phyloP scores from a whole-genome alignment of 768 basidiomycete species.

The Suillus discolor region DNA sequence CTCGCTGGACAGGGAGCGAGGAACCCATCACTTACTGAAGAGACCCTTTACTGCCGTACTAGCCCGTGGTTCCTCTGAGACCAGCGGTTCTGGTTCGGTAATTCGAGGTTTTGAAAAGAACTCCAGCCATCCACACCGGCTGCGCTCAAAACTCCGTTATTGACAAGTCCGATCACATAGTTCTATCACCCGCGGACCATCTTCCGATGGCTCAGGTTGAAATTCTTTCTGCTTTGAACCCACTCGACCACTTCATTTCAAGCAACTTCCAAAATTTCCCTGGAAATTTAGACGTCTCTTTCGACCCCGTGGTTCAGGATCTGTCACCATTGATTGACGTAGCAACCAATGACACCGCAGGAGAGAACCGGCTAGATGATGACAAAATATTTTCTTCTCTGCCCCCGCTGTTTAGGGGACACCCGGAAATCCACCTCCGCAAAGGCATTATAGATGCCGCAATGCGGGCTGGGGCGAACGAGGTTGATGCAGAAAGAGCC shows the following conservation, averaged over 20 bases:
- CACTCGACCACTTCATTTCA: slow-evolving; percentile 32
- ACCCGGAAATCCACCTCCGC: slow-evolving; percentile 73
- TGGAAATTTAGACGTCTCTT: slow-evolving; percentile 11
- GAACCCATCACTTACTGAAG: slow-evolving; percentile 60
- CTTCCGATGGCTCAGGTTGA: slow-evolving; percentile 61
- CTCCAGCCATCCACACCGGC: slow-evolving; percentile 25
- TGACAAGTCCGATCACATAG: slow-evolving; percentile 25
- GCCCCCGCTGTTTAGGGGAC: slow-evolving; percentile 68
- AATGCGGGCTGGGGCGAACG: slow-evolving; percentile 49
- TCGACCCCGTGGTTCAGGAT: slow-evolving; percentile 9
- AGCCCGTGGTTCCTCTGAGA: slow-evolving; percentile 60
- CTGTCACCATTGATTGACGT: slow-evolving; percentile 6
- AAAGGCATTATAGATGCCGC: slow-evolving; percentile 74
- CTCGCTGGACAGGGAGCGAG: slow-evolving; percentile 75
- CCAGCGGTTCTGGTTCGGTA: slow-evolving; percentile 82
- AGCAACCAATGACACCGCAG: slow-evolving; percentile 2
- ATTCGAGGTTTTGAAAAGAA: slow-evolving; percentile 44
- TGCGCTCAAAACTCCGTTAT: slow-evolving; percentile 19
- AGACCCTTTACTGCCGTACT: slow-evolving; percentile 54
- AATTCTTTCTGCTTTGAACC: slow-evolving; percentile 38
- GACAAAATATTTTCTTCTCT: slow-evolving; percentile 60
- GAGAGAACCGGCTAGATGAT: slow-evolving; percentile 29
- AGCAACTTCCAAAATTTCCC: slow-evolving; percentile 31
- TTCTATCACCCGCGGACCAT: slow-evolving; percentile 20
- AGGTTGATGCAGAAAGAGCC: slow-evolving; percentile 84